Conservation (phyloP, 768 basidiomycete species). For the Tricholoma saponaceum region DNA sequence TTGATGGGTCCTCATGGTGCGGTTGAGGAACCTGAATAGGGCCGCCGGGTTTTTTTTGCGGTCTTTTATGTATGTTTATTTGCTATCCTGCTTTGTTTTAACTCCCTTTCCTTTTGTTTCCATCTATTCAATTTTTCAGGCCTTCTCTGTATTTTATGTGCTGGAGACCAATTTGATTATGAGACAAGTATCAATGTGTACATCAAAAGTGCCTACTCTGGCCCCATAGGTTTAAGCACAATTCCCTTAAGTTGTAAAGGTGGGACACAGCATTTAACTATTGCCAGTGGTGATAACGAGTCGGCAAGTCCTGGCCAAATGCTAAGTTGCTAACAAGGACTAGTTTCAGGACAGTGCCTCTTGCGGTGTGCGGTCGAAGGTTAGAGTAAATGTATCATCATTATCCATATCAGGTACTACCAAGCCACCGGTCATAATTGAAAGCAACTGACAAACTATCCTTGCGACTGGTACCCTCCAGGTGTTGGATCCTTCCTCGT, state of each 20-base stretch:
- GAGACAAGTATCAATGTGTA: not conserved
- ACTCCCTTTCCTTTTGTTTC: not conserved
- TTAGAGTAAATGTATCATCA: not conserved
- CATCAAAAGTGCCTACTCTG: too few species aligned
- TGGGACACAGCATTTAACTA: too few species aligned
- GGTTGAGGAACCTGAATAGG: conserved; percentile 7
- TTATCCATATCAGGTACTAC: not conserved
- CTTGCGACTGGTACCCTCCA: conserved; percentile 28
- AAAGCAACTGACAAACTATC: conserved; percentile 33
- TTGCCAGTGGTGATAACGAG: too few species aligned
- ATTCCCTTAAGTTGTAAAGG: too few species aligned
- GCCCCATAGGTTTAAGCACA: too few species aligned
- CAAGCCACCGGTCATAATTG: conserved; percentile 44
- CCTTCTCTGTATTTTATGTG: not conserved
- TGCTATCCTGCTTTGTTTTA: conserved; percentile 10
- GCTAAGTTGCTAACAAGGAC: too few species aligned
- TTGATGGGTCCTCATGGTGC: conserved; percentile 16
- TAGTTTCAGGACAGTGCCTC: too few species aligned
- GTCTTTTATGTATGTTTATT: conserved; percentile 9
- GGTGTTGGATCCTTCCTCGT: conserved; percentile 29
- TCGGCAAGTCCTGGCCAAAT: too few species aligned
- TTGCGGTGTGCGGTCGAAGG: too few species aligned
- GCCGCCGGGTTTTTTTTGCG: not conserved
- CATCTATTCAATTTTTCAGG: not conserved
- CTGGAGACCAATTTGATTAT: not conserved